These are phyloP conservation scores for Biscogniauxia mediterranea DNA, from an alignment of 2,329 filamentous ascomycete genomes.

Conservation along the genomic window DNA sequence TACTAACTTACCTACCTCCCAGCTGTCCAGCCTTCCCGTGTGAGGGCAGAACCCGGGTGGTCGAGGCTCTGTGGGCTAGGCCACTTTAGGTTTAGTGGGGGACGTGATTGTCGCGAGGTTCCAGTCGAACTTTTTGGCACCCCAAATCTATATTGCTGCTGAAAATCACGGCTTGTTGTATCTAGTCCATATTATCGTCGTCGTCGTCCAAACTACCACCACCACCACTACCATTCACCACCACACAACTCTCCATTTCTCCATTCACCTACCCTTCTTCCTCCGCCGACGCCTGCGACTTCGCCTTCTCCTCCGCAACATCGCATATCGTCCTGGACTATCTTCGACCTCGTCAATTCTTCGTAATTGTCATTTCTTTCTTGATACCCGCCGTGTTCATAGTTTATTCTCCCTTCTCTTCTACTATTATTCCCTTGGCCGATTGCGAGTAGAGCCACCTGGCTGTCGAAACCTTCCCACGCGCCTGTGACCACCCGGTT, in stretches of 20 bases:
- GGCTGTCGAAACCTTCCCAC: slow-evolving; percentile 8
- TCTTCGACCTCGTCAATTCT: slow-evolving; percentile 12
- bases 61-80: not conserved
- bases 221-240: not conserved
- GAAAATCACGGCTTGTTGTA: slow-evolving; percentile 1
- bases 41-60: not conserved
- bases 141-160: slow-evolving; percentile 7
- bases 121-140: slow-evolving; percentile 2
- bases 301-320: not conserved
- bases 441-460: slow-evolving; percentile 18
- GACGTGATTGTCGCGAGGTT: slow-evolving; percentile 6
- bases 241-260: not conserved
- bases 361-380: slow-evolving; percentile 21
- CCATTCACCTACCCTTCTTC: not conserved
- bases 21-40: not conserved
- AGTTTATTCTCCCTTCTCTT: slow-evolving; percentile 11
- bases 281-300: not conserved
- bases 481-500: slow-evolving; percentile 9
- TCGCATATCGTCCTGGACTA: not conserved
- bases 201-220: not conserved
- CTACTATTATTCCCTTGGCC: not conserved
- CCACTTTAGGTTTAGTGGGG: not conserved
- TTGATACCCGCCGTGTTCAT: slow-evolving; percentile 16
- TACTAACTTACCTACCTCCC: no score
- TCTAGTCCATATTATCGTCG: not conserved